Evolutionary conservation across 2,329 filamentous ascomycete species (phyloP), one percentile per base, ranked within the genome.

Genomic region (Colletotrichum limetticola): DNA sequence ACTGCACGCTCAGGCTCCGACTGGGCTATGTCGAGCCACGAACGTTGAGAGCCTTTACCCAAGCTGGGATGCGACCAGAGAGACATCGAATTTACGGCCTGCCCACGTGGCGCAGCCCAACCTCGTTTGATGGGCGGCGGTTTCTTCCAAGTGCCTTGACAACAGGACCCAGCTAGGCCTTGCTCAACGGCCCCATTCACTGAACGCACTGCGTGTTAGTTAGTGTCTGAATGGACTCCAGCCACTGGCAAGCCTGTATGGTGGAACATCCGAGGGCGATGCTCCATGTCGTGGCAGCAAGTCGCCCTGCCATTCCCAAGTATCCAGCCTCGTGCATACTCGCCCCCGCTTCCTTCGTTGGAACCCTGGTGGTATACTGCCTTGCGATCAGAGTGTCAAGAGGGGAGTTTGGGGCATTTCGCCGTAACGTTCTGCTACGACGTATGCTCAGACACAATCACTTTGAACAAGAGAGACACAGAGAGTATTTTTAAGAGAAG

Each of bases 101-200:
- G 28, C 64, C 69, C 64, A 72, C 66, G 70, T 70, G 70, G 66
- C 59, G 68, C 46, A 66, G 46, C 63, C 66, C 66, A 64, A 63
- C 66, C 55, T 60, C 70, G 19, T 22, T 32, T 49, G 46, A 37
- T 61, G 56, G 68, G 55, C 42, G n/a, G 28, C n/a, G 8, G 12
- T 12, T 16, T 5, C 64, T 26, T 26, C 35, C 28, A 37, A 55
- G 66, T 19, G 53, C 46, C 32, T 49, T 70, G 49, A 61, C 30
- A 32, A 60, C 58, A 57, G 19, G 19, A n/a, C 42, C 37, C 49
- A 35, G 28, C 42, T 12, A 35, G 32, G 4, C 11, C 32, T 35
- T 35, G 32, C 32, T 35, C 32, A 35, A 35, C 4, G 32, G 9
- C 32, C 32, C 11, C 4, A 12, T 35, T 3, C 32, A 35, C 32